Base-by-base conservation (phyloP, 139 green algal species). In the Chlorokybus atmophyticus region DNA sequence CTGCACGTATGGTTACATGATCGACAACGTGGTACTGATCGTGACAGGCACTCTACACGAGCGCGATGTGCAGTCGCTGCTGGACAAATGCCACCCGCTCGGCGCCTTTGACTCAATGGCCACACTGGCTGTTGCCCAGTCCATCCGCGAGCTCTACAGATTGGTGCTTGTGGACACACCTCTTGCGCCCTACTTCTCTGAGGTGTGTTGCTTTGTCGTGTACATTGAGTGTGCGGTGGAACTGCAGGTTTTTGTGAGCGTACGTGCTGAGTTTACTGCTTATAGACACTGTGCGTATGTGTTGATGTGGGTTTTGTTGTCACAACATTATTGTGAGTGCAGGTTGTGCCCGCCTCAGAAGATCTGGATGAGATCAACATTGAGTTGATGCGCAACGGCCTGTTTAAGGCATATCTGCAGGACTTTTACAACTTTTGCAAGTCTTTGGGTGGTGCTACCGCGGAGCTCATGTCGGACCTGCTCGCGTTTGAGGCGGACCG, bases 301-400 rank as follows among this genome's bases (percentile, higher is more conserved):
- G 19, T 19, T 19, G 19, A 19, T 47, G 19, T 47, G 39, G 19
- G 39, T 47, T 47, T 47, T 47, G 39, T 47, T 19, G 39, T 47
- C 19, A n/a, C 19, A 47, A n/a, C 19, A 47, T 47, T n/a, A n/a
- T 19, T 47, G 19, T 19, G 19, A n/a, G 39, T 47, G 19, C 19
- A n/a, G 39, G 19, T 47, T 47, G 19, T 23, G 5, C 44, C 19
- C 44, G 6, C 44, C 44, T 53, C 4, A 4, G 83, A 95, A 70
- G 87, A 98, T 55, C 75, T 98, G 67, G 90, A 97, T 57, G 91
- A 98, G 64, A 95, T 97, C 86, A 96, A 98, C 73, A 88, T 98
- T 29, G 91, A 98, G 73, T 87, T 95, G 63, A 87, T 96, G 59
- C 40, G 73, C 24, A 96, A 96, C 79, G 94, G 81, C 29, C 71